These are phyloP conservation scores for Termitomyces sp. DNA, from an alignment of 768 basidiomycete species.

Conservation along the genomic window DNA sequence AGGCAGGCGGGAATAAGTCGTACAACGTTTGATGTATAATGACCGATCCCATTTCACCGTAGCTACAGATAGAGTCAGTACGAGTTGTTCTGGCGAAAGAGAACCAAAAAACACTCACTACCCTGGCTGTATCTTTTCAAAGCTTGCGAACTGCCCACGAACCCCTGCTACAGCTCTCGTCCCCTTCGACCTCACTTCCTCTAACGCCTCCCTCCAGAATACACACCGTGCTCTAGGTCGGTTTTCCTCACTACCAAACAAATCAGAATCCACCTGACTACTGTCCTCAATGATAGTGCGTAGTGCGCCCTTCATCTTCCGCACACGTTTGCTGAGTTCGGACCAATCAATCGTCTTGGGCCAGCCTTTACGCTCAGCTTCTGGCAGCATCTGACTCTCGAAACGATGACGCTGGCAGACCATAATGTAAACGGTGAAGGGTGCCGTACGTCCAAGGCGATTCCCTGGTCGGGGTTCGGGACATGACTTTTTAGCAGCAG, in stretches of 20 bases:
- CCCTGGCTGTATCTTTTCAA: slow-evolving; percentile 83
- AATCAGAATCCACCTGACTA: slow-evolving; percentile 10
- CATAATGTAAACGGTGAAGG: slow-evolving; percentile 56
- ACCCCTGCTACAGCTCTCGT: slow-evolving; percentile 64
- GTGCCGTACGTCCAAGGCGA: slow-evolving; percentile 55
- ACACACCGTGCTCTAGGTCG: slow-evolving; percentile 40
- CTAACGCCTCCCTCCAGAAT: slow-evolving; percentile 69
- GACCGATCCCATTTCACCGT: slow-evolving; percentile 81
- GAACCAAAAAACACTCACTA: slow-evolving; percentile 54
- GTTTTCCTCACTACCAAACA: slow-evolving; percentile 22
- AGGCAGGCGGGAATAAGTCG: slow-evolving; percentile 65
- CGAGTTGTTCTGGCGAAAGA: not conserved
- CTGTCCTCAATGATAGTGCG: slow-evolving; percentile 50
- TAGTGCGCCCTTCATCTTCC: slow-evolving; percentile 44
- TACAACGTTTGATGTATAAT: slow-evolving; percentile 78
- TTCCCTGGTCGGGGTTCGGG: slow-evolving; percentile 68
- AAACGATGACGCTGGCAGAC: slow-evolving; percentile 80
- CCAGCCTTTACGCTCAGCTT: slow-evolving; percentile 72
- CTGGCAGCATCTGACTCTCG: slow-evolving; percentile 69
- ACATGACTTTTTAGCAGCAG: slow-evolving; percentile 50
- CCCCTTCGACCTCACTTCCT: slow-evolving; percentile 63
- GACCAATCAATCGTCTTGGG: slow-evolving; percentile 70
- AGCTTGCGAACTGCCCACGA: slow-evolving; percentile 72
- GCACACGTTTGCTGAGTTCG: slow-evolving; percentile 49
- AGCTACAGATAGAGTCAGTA: slow-evolving; percentile 43